Base-by-base conservation (phyloP, 352 stramenopile genomes). In the Globisporangium emineosum region DNA sequence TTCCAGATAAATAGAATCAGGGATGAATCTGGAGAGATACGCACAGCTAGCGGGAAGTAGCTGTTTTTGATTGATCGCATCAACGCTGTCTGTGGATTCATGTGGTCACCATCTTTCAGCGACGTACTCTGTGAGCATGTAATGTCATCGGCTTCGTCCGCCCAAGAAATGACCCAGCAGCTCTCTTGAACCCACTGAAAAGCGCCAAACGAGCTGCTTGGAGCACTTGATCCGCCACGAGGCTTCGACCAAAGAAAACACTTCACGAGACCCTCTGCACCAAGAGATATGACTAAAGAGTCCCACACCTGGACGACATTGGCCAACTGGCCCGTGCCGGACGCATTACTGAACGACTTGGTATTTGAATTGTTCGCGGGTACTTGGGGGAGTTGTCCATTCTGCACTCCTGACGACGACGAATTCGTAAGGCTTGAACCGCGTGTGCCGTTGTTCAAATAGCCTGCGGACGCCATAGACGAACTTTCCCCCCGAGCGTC, bases 151-250 rank as follows among this genome's bases (percentile, higher is more conserved):
- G 84, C 72, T n/a, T 93, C 81, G 56, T 90, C 81, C 0, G 86
- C 84, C 86, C 86, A 95, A 52, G 86, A 93, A 15, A 95, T 77
- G 3, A 95, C 78, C 86, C 86, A 95, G 37, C 82, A 91, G 40
- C 74, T 91, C n/a, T 90, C 73, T 63, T 91, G 81, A 2, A 86
- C 57, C 86, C 86, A 95, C 17, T 84, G 74, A 32, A 85, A 90
- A 0, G 67, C 70, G 1, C 62, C 66, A 27, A 64, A 35, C 6
- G 30, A 29, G 55, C 59, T 70, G 32, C 23, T 52, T 13, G 42
- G 15, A 37, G 49, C 37, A 15, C 49, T 57, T 56, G 67, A 37
- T 32, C 50, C 35, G n/a, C 75, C 76, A 4, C 81, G 74, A 10
- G 86, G 86, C 49, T 93, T 85, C 8, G 79, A 79, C 84, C 86